Evolutionary conservation across 2,329 filamentous ascomycete genomes (phyloP), one percentile per base, ranked within the genome.

Genomic region (Fusarium continuum): DNA sequence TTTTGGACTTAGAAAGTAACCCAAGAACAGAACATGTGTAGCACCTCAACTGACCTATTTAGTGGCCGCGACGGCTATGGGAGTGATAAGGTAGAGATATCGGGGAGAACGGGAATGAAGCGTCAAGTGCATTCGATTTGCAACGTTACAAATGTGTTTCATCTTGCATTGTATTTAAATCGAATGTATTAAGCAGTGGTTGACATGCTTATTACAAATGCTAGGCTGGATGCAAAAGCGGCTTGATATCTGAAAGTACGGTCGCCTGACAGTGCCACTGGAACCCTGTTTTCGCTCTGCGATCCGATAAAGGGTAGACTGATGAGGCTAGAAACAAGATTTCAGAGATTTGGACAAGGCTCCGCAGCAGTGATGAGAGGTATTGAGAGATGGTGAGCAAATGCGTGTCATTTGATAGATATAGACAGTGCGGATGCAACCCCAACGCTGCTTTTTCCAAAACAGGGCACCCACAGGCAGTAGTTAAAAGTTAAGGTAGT

Each of bases 121-220:
- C 14, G 17, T 19, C 25, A 43, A 17, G 13, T n/a, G 11, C 14
- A 29, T 5, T 13, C 14, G 6, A 11, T 34, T 19, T 52, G 55
- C 22, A 58, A 58, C 55, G 55, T 58, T 58, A 45, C 55, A 52
- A 35, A 52, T 9, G 5, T 32, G 55, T 58, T 32, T 43, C 44
- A 53, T 19, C 19, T 28, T 4, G 4, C 7, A 16, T 5, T 13
- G 5, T 17, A 22, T 38, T 52, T 26, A 22, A 11, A 14, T 5
- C 9, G 19, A 16, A 10, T 3, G 10, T 23, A 23, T n/a, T 22
- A 5, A 20, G 17, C 13, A 39, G 16, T 43, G 13, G 19, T 8
- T 5, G n/a, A 6, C 2, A 8, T 8, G 3, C 16, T 4, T 4
- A 6, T 6, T 20, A 19, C 5, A 16, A 49, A 20, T 10, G 20